phyloP scores from a whole-genome alignment of 1,139 yeast genomes.

The Sugiyamaella xylanicola region DNA sequence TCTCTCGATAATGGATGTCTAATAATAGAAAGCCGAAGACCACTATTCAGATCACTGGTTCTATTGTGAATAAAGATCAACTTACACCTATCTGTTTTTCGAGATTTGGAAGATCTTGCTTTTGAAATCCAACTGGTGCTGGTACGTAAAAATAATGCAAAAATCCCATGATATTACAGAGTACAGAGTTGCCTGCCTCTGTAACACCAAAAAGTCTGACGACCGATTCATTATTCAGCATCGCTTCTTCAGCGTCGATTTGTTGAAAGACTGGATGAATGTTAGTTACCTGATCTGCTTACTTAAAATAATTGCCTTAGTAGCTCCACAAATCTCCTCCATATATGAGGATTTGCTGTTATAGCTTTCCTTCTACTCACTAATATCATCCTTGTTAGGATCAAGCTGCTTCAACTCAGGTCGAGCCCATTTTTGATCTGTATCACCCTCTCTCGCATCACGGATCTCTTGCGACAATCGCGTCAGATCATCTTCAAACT shows the following conservation, averaged over 20 bases:
- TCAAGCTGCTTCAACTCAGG: constrained; percentile 55
- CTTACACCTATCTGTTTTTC: constrained; percentile 41
- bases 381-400: constrained; percentile 53
- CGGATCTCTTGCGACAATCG: constrained; percentile 45
- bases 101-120: constrained; percentile 55
- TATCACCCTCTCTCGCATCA: constrained; percentile 29
- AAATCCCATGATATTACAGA: constrained; percentile 89
- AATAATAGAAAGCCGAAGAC: too few relatives aligned
- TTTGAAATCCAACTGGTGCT: constrained; percentile 76
- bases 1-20: too few relatives aligned
- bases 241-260: constrained; percentile 88
- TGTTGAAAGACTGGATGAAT: constrained; percentile 69
- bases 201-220: constrained; percentile 94
- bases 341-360: too few relatives aligned
- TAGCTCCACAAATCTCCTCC: too few relatives aligned
- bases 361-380: constrained; percentile 14
- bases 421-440: constrained; percentile 64
- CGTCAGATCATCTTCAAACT: constrained; percentile 54
- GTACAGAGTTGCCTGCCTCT: constrained; percentile 77
- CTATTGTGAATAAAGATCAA: neutral
- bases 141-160: constrained; percentile 90
- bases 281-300: constrained; percentile 17
- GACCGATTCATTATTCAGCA: constrained; percentile 50
- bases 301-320: too few relatives aligned
- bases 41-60: neutral